Base-by-base conservation (phyloP, 23 red algal genomes). In the Agarophyton chilense region DNA sequence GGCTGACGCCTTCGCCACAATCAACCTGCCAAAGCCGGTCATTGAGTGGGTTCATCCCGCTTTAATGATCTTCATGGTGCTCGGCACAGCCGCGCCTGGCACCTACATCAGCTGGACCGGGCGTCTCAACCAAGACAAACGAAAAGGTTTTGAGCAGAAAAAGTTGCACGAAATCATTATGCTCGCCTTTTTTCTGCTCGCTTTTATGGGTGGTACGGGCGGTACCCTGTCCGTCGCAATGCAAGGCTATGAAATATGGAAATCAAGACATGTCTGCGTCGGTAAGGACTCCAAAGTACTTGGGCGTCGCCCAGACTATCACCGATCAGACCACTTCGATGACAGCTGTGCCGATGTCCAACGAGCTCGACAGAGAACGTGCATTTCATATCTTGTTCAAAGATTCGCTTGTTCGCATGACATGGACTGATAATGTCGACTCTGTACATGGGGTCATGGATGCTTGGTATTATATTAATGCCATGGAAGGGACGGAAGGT, bases 11-110 rank as follows among this genome's bases (percentile, higher is more conserved):
- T 83, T 98, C 83, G 79, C 79, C 57, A 93, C 92, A 1, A 83
- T 99, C 26, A 81, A 83, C 13, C 64, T 94, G 58, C 94, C 94
- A 28, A 44, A 72, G 43, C 71, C 60, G 70, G 75, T 99, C 22
- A 88, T 94, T 9, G 85, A 93, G 80, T 99, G 91, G 63, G 97
- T 93, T 5, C 97, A 99, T 67, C 97, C 97, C 0, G 97, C 75
- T 4, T 86, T 99, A 78, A 99, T 99, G 97, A 54, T 46, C 84
- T 82, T 96, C 58, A 94, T 99, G 90, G 92, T 99, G 39, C 35
- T 89, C 0, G 94, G 86, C 16, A 95, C 96, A 89, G 97, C 93
- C 39, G 35, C 51, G 56, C 75, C 81, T 29, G 93, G 93, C 25
- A 93, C 93, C 24, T 84, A 55, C 31, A 33, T 94, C 65, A 93